phyloP scores from a whole-genome alignment of 2,329 filamentous ascomycete genomes.

The Trichoderma oligosporum region DNA sequence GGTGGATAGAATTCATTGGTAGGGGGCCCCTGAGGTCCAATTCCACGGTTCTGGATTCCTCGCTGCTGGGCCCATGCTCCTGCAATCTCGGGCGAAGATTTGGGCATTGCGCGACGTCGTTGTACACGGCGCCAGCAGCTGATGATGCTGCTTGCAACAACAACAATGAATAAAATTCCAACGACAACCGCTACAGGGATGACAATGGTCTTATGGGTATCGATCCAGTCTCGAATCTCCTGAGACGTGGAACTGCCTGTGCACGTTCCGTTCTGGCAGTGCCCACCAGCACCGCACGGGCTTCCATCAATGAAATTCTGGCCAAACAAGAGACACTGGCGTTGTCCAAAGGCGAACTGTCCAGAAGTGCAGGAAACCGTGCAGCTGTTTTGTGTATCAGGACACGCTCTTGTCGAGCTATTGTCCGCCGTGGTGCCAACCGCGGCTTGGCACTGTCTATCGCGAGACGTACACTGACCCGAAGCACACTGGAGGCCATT shows the following conservation, averaged over 20 bases:
- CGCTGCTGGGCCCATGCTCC: constrained; percentile 23
- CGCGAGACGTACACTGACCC: constrained; percentile 89
- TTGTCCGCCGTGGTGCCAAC: constrained; percentile 70
- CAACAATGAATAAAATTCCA: constrained; percentile 67
- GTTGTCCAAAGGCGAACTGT: constrained; percentile 1
- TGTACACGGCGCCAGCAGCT: constrained; percentile 38
- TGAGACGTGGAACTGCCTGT: constrained; percentile 64
- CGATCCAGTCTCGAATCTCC: constrained; percentile 72
- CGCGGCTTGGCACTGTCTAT: constrained; percentile 81
- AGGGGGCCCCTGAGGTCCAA: not conserved
- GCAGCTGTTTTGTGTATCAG: constrained; percentile 52
- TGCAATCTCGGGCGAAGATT: constrained; percentile 20
- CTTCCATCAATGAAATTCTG: constrained; percentile 96
- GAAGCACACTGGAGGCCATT: constrained; percentile 72
- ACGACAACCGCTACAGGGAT: constrained; percentile 73
- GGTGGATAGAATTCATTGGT: no score
- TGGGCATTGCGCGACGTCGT: constrained; percentile 26
- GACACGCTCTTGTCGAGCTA: constrained; percentile 79
- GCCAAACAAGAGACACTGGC: constrained; percentile 68
- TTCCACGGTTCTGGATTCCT: not conserved
- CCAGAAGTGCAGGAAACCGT: constrained; percentile 67
- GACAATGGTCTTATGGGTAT: constrained; percentile 71
- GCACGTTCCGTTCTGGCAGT: constrained; percentile 75
- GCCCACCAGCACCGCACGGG: constrained; percentile 72
- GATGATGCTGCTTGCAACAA: constrained; percentile 63